These are phyloP conservation scores for Mucor velutinosus DNA, from an alignment of 371 early-diverging fungal genomes.

Conservation along the genomic window DNA sequence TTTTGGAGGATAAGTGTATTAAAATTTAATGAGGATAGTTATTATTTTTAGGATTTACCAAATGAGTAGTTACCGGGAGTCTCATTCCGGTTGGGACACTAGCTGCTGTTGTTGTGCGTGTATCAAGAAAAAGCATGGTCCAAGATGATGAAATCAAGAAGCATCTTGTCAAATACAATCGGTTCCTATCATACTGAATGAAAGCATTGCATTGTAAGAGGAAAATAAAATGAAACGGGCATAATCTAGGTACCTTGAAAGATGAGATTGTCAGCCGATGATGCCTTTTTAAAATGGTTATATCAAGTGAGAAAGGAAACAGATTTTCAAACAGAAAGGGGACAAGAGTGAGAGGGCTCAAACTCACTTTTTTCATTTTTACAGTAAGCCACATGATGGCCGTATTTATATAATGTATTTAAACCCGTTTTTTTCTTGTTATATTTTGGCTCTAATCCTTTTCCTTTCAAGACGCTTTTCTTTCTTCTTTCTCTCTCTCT, in stretches of 20 bases:
- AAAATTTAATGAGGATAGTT: constrained; percentile 1
- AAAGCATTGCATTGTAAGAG: neutral
- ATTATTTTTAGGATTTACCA: constrained; percentile 20
- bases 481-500: neutral
- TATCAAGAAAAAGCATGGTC: neutral
- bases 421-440: constrained; percentile 13
- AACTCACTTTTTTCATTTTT: constrained; percentile 5
- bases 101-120: neutral
- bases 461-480: constrained; percentile 6
- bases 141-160: neutral
- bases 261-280: constrained; percentile 17
- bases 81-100: constrained; percentile 14
- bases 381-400: constrained; percentile 2
- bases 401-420: constrained; percentile 10
- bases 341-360: neutral
- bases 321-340: constrained; percentile 25
- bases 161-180: neutral
- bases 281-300: neutral
- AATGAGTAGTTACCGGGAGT: constrained; percentile 21
- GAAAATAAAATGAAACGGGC: too few species aligned
- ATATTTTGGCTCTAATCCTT: neutral
- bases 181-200: neutral
- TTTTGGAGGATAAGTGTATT: neutral
- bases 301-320: constrained; percentile 3
- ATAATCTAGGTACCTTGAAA: neutral